These are phyloP conservation scores for Clavulina sp. DNA, from an alignment of 768 basidiomycete genomes.

Conservation along the genomic window DNA sequence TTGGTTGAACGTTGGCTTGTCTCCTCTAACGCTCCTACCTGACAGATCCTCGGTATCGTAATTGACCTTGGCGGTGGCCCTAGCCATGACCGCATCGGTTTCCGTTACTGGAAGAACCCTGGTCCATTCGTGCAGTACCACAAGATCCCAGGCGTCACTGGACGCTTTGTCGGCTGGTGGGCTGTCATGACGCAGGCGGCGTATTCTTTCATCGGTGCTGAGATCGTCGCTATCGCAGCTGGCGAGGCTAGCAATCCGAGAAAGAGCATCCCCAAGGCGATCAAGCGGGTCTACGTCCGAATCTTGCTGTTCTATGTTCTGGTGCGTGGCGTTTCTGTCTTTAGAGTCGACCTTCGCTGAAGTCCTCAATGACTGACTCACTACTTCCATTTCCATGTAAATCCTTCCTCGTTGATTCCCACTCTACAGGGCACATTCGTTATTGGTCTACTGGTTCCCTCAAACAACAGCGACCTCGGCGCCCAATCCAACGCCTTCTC, in stretches of 20 bases:
- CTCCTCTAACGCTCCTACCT: neutral
- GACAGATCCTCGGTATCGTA: slow-evolving; percentile 10
- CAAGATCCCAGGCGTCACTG: slow-evolving; percentile 30
- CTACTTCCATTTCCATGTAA: slow-evolving; percentile 31
- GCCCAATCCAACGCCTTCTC: slow-evolving; percentile 33
- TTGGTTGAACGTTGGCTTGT: neutral
- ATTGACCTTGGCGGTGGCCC: slow-evolving; percentile 12
- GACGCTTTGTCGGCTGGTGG: slow-evolving; percentile 45
- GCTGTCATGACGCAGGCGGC: slow-evolving; percentile 30
- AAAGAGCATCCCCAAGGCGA: slow-evolving; percentile 26
- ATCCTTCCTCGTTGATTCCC: slow-evolving; percentile 47
- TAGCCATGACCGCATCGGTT: neutral
- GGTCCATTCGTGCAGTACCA: slow-evolving; percentile 44
- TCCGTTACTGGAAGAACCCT: neutral
- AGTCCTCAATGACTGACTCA: slow-evolving; percentile 44
- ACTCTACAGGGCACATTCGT: slow-evolving; percentile 40
- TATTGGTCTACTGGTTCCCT: slow-evolving; percentile 81
- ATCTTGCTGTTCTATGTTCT: neutral
- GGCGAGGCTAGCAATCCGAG: slow-evolving; percentile 23
- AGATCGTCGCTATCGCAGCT: slow-evolving; percentile 1
- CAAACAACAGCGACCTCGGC: slow-evolving; percentile 47
- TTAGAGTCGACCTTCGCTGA: slow-evolving; percentile 32
- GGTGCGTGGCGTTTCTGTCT: neutral
- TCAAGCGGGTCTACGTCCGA: slow-evolving; percentile 23
- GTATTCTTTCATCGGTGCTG: slow-evolving; percentile 6